phyloP scores from a whole-genome alignment of 176 grass and related monocot species.

The Ananas comosus region DNA sequence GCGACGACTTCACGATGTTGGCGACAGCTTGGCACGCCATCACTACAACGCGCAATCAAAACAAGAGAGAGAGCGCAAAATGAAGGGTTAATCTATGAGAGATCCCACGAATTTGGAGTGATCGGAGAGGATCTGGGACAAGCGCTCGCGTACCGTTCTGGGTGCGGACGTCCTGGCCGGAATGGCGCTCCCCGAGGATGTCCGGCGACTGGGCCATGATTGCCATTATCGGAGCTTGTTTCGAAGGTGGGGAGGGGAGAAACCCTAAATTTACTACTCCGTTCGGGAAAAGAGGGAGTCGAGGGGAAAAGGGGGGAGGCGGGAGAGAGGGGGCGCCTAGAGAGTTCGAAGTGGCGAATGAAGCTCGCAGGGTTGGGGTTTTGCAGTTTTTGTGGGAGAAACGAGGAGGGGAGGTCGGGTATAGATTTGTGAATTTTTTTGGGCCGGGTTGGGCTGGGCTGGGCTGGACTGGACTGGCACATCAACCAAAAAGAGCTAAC shows the following conservation, averaged over 20 bases:
- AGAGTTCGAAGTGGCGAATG: too few species aligned
- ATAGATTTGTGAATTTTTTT: too few species aligned
- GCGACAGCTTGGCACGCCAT: constrained; percentile 71
- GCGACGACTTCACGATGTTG: constrained; percentile 85
- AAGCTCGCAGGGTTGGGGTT: too few species aligned
- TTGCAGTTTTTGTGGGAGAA: too few species aligned
- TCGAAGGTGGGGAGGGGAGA: not conserved
- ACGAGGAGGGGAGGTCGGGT: too few species aligned
- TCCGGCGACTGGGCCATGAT: constrained; percentile 46
- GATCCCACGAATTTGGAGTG: constrained; percentile 10
- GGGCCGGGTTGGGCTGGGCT: too few species aligned
- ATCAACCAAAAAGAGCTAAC: too few species aligned
- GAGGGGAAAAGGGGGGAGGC: too few species aligned
- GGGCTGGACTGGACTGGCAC: too few species aligned
- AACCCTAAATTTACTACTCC: not conserved
- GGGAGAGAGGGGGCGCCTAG: too few species aligned
- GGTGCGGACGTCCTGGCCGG: constrained; percentile 82
- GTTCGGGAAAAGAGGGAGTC: too few species aligned
- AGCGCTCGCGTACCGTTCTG: constrained; percentile 50
- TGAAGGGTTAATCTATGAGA: too few species aligned
- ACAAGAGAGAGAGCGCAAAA: constrained; percentile 1
- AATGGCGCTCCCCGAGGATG: constrained; percentile 89
- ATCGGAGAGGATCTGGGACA: not conserved
- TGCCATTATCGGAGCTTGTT: constrained; percentile 33
- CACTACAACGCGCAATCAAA: constrained; percentile 33